These are phyloP conservation scores for Lachancea sp. DNA, from an alignment of 805 yeast species.

Conservation along the genomic window DNA sequence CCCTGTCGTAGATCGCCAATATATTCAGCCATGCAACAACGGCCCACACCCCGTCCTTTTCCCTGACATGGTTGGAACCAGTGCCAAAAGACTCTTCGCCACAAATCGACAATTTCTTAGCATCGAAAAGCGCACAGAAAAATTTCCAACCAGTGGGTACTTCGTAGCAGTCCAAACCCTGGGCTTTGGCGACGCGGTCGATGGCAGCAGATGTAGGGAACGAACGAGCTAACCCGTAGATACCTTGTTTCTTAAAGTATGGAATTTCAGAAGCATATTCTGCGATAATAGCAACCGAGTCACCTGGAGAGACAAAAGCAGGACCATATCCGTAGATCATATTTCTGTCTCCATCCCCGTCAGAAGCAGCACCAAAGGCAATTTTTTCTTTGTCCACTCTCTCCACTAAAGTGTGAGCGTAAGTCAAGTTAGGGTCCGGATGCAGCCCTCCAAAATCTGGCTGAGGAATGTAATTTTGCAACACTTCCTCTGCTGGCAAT, in stretches of 20 bases:
- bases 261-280: slow-evolving; percentile 90
- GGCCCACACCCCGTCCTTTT: slow-evolving; percentile 98
- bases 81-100: slow-evolving; percentile 99
- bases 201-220: slow-evolving; percentile 97
- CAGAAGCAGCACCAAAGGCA: slow-evolving; percentile 97
- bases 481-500: slow-evolving; percentile 49
- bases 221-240: slow-evolving; percentile 89
- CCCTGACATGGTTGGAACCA: slow-evolving; percentile 95
- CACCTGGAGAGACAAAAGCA: slow-evolving; percentile 96
- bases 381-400: slow-evolving; percentile 76
- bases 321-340: slow-evolving; percentile 91
- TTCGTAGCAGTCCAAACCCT: slow-evolving; percentile 74
- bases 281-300: slow-evolving; percentile 93
- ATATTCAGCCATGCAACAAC: slow-evolving; percentile 95
- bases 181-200: slow-evolving; percentile 78
- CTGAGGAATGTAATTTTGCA: slow-evolving; percentile 74
- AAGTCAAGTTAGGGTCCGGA: slow-evolving; percentile 96
- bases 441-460: slow-evolving; percentile 97
- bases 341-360: slow-evolving; percentile 98
- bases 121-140: slow-evolving; percentile 92
- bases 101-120: slow-evolving; percentile 87
- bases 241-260: slow-evolving; percentile 80
- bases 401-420: slow-evolving; percentile 81
- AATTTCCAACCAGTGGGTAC: slow-evolving; percentile 99
- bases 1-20: slow-evolving; percentile 70